Percentiles rank a stretch among this genome's conserved stretches.
Conservation (phyloP, 306 rosid genomes). For the Vigna mungo region DNA sequence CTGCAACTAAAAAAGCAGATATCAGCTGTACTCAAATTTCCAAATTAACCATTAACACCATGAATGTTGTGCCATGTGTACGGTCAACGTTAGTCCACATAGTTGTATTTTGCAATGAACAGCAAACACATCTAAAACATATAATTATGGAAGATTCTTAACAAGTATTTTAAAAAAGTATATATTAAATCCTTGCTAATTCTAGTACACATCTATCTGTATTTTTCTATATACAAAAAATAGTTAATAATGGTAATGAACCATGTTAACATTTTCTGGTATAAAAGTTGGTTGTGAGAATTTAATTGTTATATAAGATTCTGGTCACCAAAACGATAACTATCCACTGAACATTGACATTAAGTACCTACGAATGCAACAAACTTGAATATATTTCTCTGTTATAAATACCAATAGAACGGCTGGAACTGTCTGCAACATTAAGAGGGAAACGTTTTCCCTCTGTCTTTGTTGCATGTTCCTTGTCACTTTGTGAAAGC, state of each 20-base stretch:
- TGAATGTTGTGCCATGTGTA: not conserved
- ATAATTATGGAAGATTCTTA: too few relatives aligned
- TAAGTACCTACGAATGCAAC: conserved; percentile 24
- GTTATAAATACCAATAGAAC: not conserved
- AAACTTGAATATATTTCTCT: not conserved
- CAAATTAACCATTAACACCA: not conserved
- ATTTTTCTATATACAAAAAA: too few relatives aligned
- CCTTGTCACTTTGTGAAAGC: conserved; percentile 38
- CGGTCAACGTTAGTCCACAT: not conserved
- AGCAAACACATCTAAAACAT: not conserved
- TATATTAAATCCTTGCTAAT: too few relatives aligned
- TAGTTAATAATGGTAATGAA: too few relatives aligned
- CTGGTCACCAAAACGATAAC: conserved; percentile 34
- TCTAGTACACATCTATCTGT: too few relatives aligned
- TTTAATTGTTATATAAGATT: not conserved
- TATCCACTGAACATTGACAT: conserved; percentile 35
- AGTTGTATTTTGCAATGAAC: not conserved
- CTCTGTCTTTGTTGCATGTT: not conserved
- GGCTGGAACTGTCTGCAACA: conserved; percentile 35
- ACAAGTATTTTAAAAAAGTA: too few relatives aligned
- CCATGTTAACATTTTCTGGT: too few relatives aligned
- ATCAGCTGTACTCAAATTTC: not conserved
- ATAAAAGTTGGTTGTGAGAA: not conserved
- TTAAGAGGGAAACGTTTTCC: not conserved
- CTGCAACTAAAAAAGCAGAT: too few relatives aligned